These are phyloP conservation scores for Mycena rebaudengoi DNA, from an alignment of 768 basidiomycete genomes.

Conservation along the genomic window DNA sequence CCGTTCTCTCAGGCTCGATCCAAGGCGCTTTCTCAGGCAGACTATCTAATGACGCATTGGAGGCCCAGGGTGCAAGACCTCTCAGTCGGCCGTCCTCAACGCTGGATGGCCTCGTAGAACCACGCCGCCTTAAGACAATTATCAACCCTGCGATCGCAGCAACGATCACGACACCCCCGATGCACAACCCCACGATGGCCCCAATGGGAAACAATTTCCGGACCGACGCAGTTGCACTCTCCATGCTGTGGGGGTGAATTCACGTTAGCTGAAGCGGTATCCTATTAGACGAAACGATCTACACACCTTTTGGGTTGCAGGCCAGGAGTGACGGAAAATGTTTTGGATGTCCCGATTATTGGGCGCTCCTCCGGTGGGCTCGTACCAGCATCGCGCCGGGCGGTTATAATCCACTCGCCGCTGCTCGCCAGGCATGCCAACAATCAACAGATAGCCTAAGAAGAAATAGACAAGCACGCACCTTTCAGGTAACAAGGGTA, in stretches of 20 bases:
- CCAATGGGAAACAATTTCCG: not conserved
- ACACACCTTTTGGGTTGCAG: constrained; percentile 10
- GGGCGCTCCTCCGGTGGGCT: not conserved
- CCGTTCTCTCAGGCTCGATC: not conserved
- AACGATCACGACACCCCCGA: not conserved
- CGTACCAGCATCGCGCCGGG: not conserved
- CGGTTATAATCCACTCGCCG: constrained; percentile 7
- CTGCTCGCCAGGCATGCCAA: constrained; percentile 5
- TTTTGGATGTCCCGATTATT: constrained; percentile 8
- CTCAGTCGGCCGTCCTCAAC: not conserved
- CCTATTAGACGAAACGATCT: not conserved
- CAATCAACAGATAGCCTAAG: not conserved
- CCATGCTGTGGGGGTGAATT: constrained; percentile 4
- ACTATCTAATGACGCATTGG: constrained; percentile 3
- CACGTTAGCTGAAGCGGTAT: not conserved
- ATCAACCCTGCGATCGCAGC: constrained; percentile 7
- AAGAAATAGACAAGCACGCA: constrained; percentile 1
- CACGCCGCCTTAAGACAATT: not conserved
- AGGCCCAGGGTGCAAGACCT: constrained; percentile 2
- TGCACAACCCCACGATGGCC: not conserved
- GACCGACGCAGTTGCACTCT: not conserved
- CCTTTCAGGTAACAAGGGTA: constrained; percentile 8
- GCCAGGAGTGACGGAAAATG: constrained; percentile 9
- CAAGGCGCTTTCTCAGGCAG: constrained; percentile 11
- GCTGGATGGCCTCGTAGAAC: not conserved